phyloP scores from a whole-genome alignment of 192 early-diverging fungal species.

The Paraglomus brasilianum region DNA sequence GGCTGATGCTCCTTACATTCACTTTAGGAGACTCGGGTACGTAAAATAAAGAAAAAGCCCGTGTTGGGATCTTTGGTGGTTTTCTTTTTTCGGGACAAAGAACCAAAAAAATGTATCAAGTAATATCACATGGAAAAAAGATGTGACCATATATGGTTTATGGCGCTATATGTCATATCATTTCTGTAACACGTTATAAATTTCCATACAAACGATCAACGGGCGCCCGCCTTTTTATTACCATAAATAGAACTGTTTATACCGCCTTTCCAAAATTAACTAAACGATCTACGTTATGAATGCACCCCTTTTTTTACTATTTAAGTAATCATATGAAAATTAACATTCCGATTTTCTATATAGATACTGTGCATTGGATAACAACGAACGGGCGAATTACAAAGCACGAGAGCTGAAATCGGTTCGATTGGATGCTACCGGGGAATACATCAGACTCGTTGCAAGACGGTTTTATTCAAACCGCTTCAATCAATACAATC shows the following conservation, averaged over 20 bases:
- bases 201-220: conserved; percentile 25
- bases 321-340: too few relatives aligned
- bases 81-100: too few relatives aligned
- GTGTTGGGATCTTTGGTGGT: too few relatives aligned
- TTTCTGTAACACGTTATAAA: too few relatives aligned
- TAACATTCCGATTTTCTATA: conserved; percentile 9
- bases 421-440: conserved; percentile 65
- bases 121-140: too few relatives aligned
- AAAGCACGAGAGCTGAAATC: conserved; percentile 75
- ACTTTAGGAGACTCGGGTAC: conserved; percentile 44
- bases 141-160: too few relatives aligned
- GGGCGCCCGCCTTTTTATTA: conserved; percentile 6
- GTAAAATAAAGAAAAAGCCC: neutral
- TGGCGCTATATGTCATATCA: too few relatives aligned
- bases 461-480: conserved; percentile 71
- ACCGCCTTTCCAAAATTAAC: conserved; percentile 6
- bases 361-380: conserved; percentile 68
- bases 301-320: neutral
- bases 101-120: too few relatives aligned
- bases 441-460: conserved; percentile 67
- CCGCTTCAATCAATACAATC: conserved; percentile 71
- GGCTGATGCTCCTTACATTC: conserved; percentile 35
- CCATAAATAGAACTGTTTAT: conserved; percentile 25
- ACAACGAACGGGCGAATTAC: conserved; percentile 59
- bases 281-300: neutral